Conservation (phyloP, 2,329 filamentous ascomycete genomes). For the Aulographum hederae region DNA sequence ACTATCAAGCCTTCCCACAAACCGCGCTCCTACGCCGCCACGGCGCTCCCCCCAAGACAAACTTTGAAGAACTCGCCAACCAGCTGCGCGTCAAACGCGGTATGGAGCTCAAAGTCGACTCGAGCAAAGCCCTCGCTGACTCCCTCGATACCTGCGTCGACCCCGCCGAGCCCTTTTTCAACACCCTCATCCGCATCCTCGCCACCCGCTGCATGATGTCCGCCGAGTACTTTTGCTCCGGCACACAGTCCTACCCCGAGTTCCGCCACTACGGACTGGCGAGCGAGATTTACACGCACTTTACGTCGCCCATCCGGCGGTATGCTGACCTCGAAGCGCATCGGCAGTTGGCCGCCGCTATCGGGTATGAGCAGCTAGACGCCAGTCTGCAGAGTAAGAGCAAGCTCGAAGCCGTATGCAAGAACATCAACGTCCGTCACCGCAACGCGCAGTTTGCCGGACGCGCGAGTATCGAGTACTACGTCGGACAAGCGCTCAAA, state of each 20-base stretch:
- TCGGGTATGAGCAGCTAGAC: slow-evolving; percentile 79
- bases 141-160: slow-evolving; percentile 77
- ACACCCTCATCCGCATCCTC: slow-evolving; percentile 92
- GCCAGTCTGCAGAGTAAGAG: slow-evolving; percentile 62
- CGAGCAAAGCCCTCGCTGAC: slow-evolving; percentile 82
- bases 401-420: slow-evolving; percentile 83
- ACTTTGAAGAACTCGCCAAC: slow-evolving; percentile 85
- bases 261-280: slow-evolving; percentile 96
- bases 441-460: slow-evolving; percentile 94
- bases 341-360: slow-evolving; percentile 84
- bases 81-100: slow-evolving; percentile 78
- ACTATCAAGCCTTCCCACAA: slow-evolving; percentile 83
- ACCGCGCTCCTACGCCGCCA: slow-evolving; percentile 88
- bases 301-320: slow-evolving; percentile 89
- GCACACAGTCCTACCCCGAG: slow-evolving; percentile 80
- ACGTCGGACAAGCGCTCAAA: slow-evolving; percentile 90
- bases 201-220: slow-evolving; percentile 98
- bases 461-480: slow-evolving; percentile 88
- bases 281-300: slow-evolving; percentile 95
- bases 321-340: slow-evolving; percentile 96
- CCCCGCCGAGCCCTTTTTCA: slow-evolving; percentile 77
- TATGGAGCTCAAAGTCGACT: slow-evolving; percentile 65
- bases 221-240: slow-evolving; percentile 93
- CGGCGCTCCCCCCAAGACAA: slow-evolving; percentile 79
- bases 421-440: slow-evolving; percentile 95